A percentile compares a stretch with the other conserved stretches of the same genome.
Conservation (phyloP, 257 asterid species). For the Nicotiana attenuata region DNA sequence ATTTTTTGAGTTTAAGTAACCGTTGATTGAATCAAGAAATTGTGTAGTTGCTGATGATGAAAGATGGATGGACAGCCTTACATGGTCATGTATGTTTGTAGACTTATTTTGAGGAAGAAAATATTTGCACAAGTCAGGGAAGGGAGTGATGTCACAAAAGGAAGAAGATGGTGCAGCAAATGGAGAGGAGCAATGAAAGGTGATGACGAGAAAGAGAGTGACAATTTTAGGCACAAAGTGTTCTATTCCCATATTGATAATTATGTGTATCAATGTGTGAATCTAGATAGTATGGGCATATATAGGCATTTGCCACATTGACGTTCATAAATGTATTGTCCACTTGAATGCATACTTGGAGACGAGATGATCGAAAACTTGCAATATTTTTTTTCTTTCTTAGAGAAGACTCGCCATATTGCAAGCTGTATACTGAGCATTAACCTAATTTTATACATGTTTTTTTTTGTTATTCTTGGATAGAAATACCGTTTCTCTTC, state of each 20-base stretch:
- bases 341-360: neutral
- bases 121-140: slow-evolving; percentile 17
- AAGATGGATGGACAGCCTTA: slow-evolving; percentile 5
- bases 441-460: too few relatives aligned
- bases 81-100: slow-evolving; percentile 11
- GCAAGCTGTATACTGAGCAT: too few relatives aligned
- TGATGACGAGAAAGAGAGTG: neutral
- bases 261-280: too few relatives aligned
- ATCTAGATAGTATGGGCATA: neutral
- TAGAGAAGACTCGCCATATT: too few relatives aligned
- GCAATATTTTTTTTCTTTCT: neutral
- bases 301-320: neutral
- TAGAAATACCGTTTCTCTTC: neutral
- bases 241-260: neutral
- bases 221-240: neutral
- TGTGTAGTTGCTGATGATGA: slow-evolving; percentile 7
- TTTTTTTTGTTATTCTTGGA: too few relatives aligned
- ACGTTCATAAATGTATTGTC: neutral
- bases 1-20: neutral
- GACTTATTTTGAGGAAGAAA: slow-evolving; percentile 13
- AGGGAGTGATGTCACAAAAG: slow-evolving; percentile 16
- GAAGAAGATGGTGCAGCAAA: neutral
- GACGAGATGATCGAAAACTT: neutral
- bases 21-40: neutral
- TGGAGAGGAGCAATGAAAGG: neutral